phyloP scores from a whole-genome alignment of 2,329 filamentous ascomycete species.

The Pseudohalonectria lignicola region DNA sequence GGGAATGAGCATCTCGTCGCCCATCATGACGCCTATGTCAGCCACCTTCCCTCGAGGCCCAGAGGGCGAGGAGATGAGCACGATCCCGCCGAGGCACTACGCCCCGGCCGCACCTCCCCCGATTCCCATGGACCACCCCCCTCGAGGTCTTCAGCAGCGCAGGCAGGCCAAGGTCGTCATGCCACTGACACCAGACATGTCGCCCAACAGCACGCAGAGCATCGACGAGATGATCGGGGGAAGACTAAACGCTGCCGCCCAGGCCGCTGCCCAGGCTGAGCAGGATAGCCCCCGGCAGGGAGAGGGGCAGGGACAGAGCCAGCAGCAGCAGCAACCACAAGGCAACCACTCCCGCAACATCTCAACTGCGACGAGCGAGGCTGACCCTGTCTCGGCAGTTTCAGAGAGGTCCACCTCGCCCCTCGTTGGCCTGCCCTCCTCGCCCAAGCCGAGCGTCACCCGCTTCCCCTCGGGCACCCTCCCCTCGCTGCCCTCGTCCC shows the following conservation, averaged over 20 bases:
- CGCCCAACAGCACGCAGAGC: constrained; percentile 35
- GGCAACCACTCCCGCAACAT: constrained; percentile 22
- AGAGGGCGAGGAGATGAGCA: constrained; percentile 43
- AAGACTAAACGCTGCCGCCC: constrained; percentile 18
- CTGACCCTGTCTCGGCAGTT: constrained; percentile 38
- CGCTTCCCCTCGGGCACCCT: constrained; percentile 24
- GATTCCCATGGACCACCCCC: constrained; percentile 34
- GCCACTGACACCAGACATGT: constrained; percentile 34
- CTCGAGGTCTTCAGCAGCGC: constrained; percentile 19
- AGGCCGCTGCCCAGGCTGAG: constrained; percentile 6
- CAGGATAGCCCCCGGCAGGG: constrained; percentile 3
- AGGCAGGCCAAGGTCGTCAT: constrained; percentile 18
- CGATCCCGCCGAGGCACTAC: constrained; percentile 48
- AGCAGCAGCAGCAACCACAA: constrained; percentile 9
- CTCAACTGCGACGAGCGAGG: constrained; percentile 27
- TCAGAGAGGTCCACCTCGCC: constrained; percentile 39
- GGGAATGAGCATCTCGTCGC: constrained; percentile 50
- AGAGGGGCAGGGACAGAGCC: too few species aligned
- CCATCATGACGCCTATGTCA: constrained; percentile 54
- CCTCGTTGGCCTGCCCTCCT: constrained; percentile 40
- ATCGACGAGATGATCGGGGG: constrained; percentile 45
- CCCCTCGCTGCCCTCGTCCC: constrained; percentile 37
- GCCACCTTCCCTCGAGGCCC: constrained; percentile 41
- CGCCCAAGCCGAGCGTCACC: constrained; percentile 33
- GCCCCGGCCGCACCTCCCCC: constrained; percentile 46